Base-by-base conservation (phyloP, 208 protist genomes). In the Trypanosoma rangeli region DNA sequence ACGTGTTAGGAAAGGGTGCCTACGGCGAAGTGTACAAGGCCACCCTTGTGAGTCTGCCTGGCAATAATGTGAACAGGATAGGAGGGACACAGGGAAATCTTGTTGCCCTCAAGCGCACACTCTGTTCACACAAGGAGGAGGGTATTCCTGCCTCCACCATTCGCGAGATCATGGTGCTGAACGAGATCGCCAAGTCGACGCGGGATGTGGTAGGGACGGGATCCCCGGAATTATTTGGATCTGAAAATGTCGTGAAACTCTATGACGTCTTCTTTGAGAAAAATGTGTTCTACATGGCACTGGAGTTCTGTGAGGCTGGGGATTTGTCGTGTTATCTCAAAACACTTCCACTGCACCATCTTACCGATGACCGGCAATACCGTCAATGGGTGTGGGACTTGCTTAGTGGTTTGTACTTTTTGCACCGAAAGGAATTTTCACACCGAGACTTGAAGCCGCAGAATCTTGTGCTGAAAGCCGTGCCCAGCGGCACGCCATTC, bases 11-110 rank as follows among this genome's bases (percentile, higher is more conserved):
- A 10, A 91, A 97, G 59, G 98, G 98, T 8, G 98, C 96, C 5
- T 99, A 99, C 70, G 98, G 98, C 33, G 87, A 96, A 22, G 98
- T 99, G 1, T 99, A 96, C 78, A 93, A 94, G 49, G 95, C 84
- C 3, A 65, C 29, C n/a, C 5, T 35, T 77, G 84, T 69, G 62
- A 70, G 26, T 18, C 52, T 64, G 28, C 9, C n/a, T 0, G 29
- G 29, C 20, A 26, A 57, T 37, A 49, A 63, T 56, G 46, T 7
- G 20, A 46, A 70, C 44, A 37, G 33, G 33, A 50, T 55, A 2
- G 24, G 12, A 29, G 61, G 35, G 33, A 28, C 48, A 39, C 64
- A 59, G 64, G 35, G 60, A 28, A 31, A 62, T 3, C 48, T 84
- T 24, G 80, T 95, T 39, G 93, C 92, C 8, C 59, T 97, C 37